A percentile compares a stretch with the other conserved stretches of the same genome.
These are phyloP conservation scores for Diaporthe amygdali DNA, from an alignment of 2,329 filamentous ascomycete species.

Conservation along the genomic window DNA sequence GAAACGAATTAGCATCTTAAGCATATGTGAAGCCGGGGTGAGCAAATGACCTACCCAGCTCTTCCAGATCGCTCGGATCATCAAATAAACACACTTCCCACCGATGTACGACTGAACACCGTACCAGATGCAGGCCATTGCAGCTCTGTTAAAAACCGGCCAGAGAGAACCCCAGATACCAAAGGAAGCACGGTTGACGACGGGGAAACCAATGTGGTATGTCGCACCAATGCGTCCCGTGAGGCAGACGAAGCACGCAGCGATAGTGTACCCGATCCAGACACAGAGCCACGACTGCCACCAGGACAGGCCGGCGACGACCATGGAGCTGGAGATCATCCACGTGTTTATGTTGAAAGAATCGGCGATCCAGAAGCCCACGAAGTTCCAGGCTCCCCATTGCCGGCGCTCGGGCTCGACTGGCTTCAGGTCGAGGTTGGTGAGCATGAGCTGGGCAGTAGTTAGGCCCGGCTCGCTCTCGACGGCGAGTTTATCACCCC, in stretches of 20 bases:
- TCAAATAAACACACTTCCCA: slow-evolving; percentile 82
- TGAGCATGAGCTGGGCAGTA: slow-evolving; percentile 82
- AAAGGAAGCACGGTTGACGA: slow-evolving; percentile 78
- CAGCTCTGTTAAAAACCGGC: slow-evolving; percentile 89
- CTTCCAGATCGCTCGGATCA: slow-evolving; percentile 86
- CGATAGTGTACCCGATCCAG: slow-evolving; percentile 83
- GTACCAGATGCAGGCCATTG: slow-evolving; percentile 87
- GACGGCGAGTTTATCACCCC: slow-evolving; percentile 70
- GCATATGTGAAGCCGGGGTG: neutral
- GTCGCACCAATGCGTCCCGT: slow-evolving; percentile 85
- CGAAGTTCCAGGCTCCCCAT: slow-evolving; percentile 89
- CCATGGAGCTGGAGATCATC: slow-evolving; percentile 91
- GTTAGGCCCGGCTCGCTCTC: slow-evolving; percentile 78
- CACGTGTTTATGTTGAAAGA: slow-evolving; percentile 91
- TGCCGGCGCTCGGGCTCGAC: slow-evolving; percentile 81
- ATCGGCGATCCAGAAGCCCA: slow-evolving; percentile 86
- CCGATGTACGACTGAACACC: slow-evolving; percentile 88
- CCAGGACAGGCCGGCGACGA: slow-evolving; percentile 80
- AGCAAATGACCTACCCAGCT: slow-evolving; percentile 55
- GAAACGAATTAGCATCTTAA: slow-evolving; percentile 1
- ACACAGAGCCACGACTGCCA: slow-evolving; percentile 93
- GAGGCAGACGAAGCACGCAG: slow-evolving; percentile 74
- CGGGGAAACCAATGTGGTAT: slow-evolving; percentile 90
- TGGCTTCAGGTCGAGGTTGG: slow-evolving; percentile 80
- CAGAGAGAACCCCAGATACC: slow-evolving; percentile 89